Evolutionary conservation across 2,329 filamentous ascomycete species (phyloP), one percentile per base, ranked within the genome.

Genomic region (Colletotrichum plurivorum): DNA sequence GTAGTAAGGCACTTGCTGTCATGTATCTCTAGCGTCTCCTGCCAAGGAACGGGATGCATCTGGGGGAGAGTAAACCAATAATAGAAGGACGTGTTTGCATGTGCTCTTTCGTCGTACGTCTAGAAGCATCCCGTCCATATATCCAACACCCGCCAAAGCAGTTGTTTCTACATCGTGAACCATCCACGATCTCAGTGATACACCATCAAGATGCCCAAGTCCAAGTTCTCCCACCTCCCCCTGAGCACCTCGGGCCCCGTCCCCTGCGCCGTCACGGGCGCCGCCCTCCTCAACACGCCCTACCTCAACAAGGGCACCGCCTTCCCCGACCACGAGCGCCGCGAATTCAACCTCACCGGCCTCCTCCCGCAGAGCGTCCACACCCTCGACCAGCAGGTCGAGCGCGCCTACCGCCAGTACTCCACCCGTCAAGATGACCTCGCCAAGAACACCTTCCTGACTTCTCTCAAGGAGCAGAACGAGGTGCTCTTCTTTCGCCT

Each of bases 391-490:
- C 89, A 94, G 75, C 94, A 97, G 77, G 89, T 89, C 57, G 82
- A 89, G 65, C 88, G 94, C 25, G 94, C 94, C 1, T 97, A 97
- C 77, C 81, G 94, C 73, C 94, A 97, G 77, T 97, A 95, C 80
- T 83, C 81, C 20, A 88, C 84, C 2, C 85, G 88, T 3, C 77
- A 80, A 0, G 88, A 91, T 76, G 87, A 92, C 71, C 80, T 97
- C 45, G 91, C 91, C 46, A 97, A 96, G 82, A 97, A 97, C 74
- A 95, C 93, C 0, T 97, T 97, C 76, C 87, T 97, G 84, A 93
- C 92, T 0, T 94, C 92, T 57, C 84, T 97, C 83, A 94, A 94
- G 75, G 90, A 94, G 74, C 94, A 97, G 79, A 97, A 96, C 79
- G 88, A 93, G 70, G 93, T 97, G 1, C 80, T 97, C 1, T 97